Conservation (phyloP, 805 yeast genomes). For the Lachancea mirantina region DNA sequence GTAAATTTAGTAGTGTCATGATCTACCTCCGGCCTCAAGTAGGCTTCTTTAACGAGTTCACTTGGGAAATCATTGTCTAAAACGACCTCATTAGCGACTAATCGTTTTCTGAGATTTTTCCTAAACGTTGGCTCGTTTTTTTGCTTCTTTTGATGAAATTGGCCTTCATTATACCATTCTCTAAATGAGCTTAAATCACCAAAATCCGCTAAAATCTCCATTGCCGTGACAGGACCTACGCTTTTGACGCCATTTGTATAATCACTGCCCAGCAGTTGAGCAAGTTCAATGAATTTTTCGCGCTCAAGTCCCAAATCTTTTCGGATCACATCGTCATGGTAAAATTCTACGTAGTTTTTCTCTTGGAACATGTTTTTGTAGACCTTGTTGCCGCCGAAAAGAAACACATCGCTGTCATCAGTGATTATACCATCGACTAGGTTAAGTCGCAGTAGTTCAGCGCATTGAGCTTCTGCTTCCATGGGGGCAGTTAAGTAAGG, state of each 20-base stretch:
- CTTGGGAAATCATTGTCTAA: conserved; percentile 68
- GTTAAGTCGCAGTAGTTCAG: conserved; percentile 56
- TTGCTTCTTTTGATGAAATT: conserved; percentile 36
- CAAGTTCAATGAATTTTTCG: conserved; percentile 65
- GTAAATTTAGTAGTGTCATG: conserved; percentile 65
- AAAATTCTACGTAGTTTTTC: conserved; percentile 84
- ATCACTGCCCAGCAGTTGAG: conserved; percentile 84
- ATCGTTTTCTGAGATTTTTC: conserved; percentile 49
- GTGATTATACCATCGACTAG: conserved; percentile 93
- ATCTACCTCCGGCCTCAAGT: conserved; percentile 76
- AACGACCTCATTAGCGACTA: conserved; percentile 47
- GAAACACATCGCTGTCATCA: conserved; percentile 93
- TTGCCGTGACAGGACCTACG: conserved; percentile 87
- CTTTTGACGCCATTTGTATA: conserved; percentile 91
- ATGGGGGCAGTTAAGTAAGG: conserved; percentile 95
- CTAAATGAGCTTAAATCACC: conserved; percentile 35
- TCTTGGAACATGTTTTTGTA: conserved; percentile 94
- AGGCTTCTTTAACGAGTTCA: conserved; percentile 60
- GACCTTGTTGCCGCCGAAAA: conserved; percentile 80
- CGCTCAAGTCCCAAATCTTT: conserved; percentile 59
- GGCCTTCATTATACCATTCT: conserved; percentile 38
- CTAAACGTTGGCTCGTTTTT: conserved; percentile 41
- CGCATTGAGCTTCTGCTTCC: conserved; percentile 99
- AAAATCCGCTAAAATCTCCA: conserved; percentile 87
- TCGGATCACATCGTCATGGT: conserved; percentile 51